Conservation (phyloP, 495 filamentous ascomycete genomes). For the Lepidopterella palustris region DNA sequence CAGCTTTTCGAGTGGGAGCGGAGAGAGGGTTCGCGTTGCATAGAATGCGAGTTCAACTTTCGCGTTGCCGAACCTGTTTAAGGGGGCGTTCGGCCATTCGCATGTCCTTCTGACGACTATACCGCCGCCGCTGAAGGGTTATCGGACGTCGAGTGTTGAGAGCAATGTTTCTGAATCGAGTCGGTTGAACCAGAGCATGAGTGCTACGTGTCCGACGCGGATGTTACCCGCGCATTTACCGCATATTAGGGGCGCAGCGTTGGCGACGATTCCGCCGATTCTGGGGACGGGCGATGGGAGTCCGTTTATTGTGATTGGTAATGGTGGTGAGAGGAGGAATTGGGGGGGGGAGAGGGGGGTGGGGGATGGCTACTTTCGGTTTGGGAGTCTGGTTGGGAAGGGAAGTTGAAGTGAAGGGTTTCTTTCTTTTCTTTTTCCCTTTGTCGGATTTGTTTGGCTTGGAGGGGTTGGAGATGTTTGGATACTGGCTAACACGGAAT, state of each 20-base stretch:
- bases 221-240: constrained; percentile 10
- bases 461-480: not conserved
- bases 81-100: too few relatives aligned
- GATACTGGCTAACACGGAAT: not conserved
- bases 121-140: not conserved
- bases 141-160: not conserved
- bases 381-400: not conserved
- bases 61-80: too few relatives aligned
- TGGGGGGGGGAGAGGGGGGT: not conserved
- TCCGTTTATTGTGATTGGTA: constrained; percentile 10
- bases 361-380: constrained; percentile 16
- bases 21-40: too few relatives aligned
- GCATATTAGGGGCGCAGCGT: not conserved
- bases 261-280: constrained; percentile 20
- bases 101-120: too few relatives aligned
- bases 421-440: constrained; percentile 7
- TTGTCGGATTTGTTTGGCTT: too few relatives aligned
- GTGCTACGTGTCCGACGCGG: constrained; percentile 18
- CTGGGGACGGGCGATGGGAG: constrained; percentile 1
- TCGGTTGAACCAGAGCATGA: constrained; percentile 13
- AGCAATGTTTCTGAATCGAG: constrained; percentile 2
- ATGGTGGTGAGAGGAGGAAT: too few relatives aligned
- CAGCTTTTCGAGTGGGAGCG: too few relatives aligned
- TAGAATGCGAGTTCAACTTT: too few relatives aligned
- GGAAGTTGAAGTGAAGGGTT: not conserved